Base-by-base conservation (phyloP, 805 yeast species). In the Spathaspora sp. region DNA sequence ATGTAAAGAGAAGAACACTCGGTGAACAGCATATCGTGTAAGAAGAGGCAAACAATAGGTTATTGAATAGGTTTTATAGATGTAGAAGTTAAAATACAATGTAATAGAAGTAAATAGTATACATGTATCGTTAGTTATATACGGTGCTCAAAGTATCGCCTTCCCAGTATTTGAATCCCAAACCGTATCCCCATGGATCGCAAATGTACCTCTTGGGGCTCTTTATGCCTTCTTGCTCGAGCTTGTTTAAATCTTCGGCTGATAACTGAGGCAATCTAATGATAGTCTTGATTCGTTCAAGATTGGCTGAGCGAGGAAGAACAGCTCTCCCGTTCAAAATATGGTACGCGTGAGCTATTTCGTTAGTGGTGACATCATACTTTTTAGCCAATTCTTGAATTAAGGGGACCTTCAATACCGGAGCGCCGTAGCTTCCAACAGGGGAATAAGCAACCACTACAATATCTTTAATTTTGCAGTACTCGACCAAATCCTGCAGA, bases 391-490 rank as follows among this genome's bases (percentile, higher is more conserved):
- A 72, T 32, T 62, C 65, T 20, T 67, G 61, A 47, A 87, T 72
- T 47, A 68, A 77, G 1, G 83, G 80, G 63, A 86, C 87, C 42
- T 75, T 65, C 45, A 84, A 64, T 58, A 82, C 80, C 46, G 64
- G 62, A 8, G 92, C 89, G 53, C 78, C 78, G 1, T 86, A 83
- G 66, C 44, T 42, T 17, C 44, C 61, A 61, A 91, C 77, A 5
- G 97, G 97, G 8, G 94, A 84, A 68, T 80, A 91, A 0, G 96
- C 92, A 64, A 87, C 89, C 9, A 86, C 80, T 6, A 74, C 68
- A 42, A 91, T 79, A 43, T 75, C 82, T 52, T 84, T 67, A 14
- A 73, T 62, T 32, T 75, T 72, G 63, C 87, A 83, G 66, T 71
- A 86, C 75, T 80, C 88, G 52, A 85, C 73, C 55, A 77, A 77